phyloP scores from a whole-genome alignment of 2,329 filamentous ascomycete species.

The Calonectria pseudoreteaudii region DNA sequence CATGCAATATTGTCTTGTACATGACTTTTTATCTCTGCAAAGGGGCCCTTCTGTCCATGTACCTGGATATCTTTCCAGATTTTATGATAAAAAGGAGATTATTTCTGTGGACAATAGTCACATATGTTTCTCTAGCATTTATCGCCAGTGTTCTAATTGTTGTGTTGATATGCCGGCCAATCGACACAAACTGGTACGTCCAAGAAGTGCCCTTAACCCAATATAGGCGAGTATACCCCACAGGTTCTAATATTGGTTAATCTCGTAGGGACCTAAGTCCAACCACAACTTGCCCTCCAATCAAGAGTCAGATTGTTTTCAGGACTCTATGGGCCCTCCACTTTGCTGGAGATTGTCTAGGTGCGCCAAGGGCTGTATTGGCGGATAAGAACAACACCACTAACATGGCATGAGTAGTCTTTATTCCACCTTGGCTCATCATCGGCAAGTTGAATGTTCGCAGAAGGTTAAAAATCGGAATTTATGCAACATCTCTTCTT shows the following conservation, averaged over 20 bases:
- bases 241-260: background rate
- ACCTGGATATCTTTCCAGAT: slow-evolving; percentile 9
- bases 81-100: slow-evolving; percentile 12
- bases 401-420: slow-evolving; percentile 1
- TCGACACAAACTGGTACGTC: slow-evolving; percentile 9
- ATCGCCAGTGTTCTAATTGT: background rate
- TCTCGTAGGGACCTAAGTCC: background rate
- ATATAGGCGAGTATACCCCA: background rate
- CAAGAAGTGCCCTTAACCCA: background rate
- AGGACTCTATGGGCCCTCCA: background rate
- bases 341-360: slow-evolving; percentile 5
- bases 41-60: slow-evolving; percentile 16
- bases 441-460: background rate
- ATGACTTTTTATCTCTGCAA: slow-evolving; percentile 11
- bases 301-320: background rate
- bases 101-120: background rate
- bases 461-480: background rate
- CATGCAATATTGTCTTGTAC: slow-evolving; percentile 3
- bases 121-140: background rate
- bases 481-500: slow-evolving; percentile 10
- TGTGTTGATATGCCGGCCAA: slow-evolving; percentile 1
- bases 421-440: slow-evolving; percentile 11
- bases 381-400: background rate
- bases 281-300: slow-evolving; percentile 3
- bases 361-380: background rate